These are phyloP conservation scores for Microsporum ferrugineum DNA, from an alignment of 2,329 filamentous ascomycete species.

Conservation along the genomic window DNA sequence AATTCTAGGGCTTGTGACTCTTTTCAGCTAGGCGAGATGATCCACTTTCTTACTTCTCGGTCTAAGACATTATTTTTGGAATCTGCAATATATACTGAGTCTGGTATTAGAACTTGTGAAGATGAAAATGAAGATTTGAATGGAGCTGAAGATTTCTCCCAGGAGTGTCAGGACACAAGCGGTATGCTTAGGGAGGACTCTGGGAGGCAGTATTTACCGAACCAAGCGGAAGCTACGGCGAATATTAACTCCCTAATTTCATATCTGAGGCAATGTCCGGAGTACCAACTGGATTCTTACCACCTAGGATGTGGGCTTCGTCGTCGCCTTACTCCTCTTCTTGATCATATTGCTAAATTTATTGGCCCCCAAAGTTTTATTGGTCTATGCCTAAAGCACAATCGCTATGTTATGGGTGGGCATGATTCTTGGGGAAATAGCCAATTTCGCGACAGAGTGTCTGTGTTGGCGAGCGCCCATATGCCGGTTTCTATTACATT, in stretches of 20 bases:
- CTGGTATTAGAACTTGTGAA: constrained; percentile 17
- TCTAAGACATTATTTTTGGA: constrained; percentile 34
- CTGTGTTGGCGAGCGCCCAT: background rate
- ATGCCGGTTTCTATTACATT: background rate
- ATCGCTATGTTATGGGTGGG: background rate
- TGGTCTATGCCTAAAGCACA: constrained; percentile 9
- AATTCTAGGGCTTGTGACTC: constrained; percentile 35
- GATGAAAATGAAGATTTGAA: constrained; percentile 12
- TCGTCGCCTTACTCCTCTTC: constrained; percentile 29
- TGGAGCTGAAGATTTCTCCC: background rate
- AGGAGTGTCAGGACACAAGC: constrained; percentile 1
- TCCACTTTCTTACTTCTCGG: constrained; percentile 32
- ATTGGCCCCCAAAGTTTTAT: constrained; percentile 14
- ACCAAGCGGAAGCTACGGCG: constrained; percentile 14
- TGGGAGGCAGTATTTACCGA: background rate
- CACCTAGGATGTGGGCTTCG: constrained; percentile 34
- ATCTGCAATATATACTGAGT: constrained; percentile 27
- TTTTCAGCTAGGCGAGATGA: constrained; percentile 36
- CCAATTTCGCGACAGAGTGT: background rate
- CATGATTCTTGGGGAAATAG: constrained; percentile 5
- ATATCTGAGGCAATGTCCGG: constrained; percentile 31
- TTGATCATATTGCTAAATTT: constrained; percentile 31
- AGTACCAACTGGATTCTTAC: constrained; percentile 33
- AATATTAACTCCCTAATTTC: constrained; percentile 27
- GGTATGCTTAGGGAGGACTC: too few relatives aligned